Conservation (phyloP, 2,329 filamentous ascomycete species). For the Diaporthe humulicola region DNA sequence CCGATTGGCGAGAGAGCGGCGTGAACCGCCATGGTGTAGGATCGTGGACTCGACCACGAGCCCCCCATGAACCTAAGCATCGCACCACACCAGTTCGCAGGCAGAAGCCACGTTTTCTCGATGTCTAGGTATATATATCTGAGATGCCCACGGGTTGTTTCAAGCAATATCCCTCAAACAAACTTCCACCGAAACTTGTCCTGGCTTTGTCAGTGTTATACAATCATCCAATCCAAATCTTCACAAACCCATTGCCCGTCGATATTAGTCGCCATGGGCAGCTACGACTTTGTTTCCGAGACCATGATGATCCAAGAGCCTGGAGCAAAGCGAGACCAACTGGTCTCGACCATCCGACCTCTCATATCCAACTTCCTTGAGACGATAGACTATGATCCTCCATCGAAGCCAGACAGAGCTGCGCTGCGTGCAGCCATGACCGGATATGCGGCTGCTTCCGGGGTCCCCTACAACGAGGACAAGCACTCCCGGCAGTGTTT, state of each 20-base stretch:
- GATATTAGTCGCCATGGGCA: conserved; percentile 5
- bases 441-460: conserved; percentile 21
- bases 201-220: neutral
- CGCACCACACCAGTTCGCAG: conserved; percentile 19
- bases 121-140: neutral
- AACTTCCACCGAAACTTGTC: neutral
- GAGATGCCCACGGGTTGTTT: neutral
- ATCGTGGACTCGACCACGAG: conserved; percentile 6
- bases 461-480: conserved; percentile 23
- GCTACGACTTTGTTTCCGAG: neutral
- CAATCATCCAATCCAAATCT: neutral
- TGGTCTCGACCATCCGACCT: conserved; percentile 22
- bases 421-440: conserved; percentile 23
- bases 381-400: conserved; percentile 20
- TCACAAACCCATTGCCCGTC: neutral
- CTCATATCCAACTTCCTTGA: conserved; percentile 30
- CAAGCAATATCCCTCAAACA: neutral
- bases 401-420: neutral
- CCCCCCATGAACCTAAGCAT: neutral
- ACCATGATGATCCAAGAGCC: neutral
- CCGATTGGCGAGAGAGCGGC: conserved; percentile 9
- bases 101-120: conserved; percentile 13
- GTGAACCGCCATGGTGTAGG: conserved; percentile 19
- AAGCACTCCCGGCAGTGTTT: conserved; percentile 30
- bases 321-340: neutral